Conservation (phyloP, 2,329 filamentous ascomycete species). For the Calycina herbarum region DNA sequence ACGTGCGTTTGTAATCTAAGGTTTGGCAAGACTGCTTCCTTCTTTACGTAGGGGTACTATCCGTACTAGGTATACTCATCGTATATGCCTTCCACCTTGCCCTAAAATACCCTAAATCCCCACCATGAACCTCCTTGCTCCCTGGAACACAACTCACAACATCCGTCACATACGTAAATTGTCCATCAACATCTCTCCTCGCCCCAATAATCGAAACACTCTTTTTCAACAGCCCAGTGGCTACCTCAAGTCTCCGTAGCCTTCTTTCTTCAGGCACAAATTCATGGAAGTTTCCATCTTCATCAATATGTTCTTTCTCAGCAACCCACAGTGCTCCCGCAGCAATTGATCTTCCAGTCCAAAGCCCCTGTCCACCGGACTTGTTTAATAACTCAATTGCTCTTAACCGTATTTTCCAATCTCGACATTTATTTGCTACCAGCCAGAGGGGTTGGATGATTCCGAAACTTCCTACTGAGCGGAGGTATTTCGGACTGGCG, state of each 20-base stretch:
- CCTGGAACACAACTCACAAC: conserved; percentile 3
- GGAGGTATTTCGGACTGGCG: background rate
- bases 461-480: background rate
- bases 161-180: background rate
- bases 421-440: conserved; percentile 4
- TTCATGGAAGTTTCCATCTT: background rate
- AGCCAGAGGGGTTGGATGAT: conserved; percentile 4
- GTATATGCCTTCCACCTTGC: background rate
- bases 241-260: background rate
- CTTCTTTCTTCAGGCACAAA: conserved; percentile 2
- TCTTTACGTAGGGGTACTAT: background rate
- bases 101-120: background rate
- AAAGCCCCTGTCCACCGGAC: background rate
- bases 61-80: background rate
- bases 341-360: background rate
- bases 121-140: background rate
- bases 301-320: conserved; percentile 2
- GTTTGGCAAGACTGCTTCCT: background rate
- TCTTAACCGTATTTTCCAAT: background rate
- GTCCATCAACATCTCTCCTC: background rate
- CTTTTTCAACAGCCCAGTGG: background rate
- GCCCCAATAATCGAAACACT: background rate
- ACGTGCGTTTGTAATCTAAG: background rate
- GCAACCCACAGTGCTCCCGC: background rate
- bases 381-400: conserved; percentile 3